Conservation (phyloP, 257 asterid genomes). For the Misopates orontium region DNA sequence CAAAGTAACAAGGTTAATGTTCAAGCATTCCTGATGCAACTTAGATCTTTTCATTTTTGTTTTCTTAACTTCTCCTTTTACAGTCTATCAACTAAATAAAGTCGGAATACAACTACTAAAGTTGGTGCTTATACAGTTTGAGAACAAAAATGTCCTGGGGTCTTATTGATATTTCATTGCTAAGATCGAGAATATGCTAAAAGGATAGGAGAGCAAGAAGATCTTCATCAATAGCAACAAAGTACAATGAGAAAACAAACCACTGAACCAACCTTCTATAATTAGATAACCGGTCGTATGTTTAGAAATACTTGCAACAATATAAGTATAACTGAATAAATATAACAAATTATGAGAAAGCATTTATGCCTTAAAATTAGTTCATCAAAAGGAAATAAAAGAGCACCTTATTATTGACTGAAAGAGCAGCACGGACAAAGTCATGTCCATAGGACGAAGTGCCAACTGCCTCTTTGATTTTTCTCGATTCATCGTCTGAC, state of each 20-base stretch:
- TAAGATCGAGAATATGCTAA: no score
- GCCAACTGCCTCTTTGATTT: conserved; percentile 70
- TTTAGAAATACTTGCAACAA: conserved; percentile 9
- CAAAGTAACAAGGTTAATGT: no score
- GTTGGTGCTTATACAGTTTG: no score
- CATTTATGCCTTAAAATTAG: conserved; percentile 15
- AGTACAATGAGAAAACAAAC: neutral
- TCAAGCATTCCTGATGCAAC: no score
- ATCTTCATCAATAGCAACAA: no score
- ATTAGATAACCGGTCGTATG: conserved; percentile 16
- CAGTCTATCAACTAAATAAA: no score
- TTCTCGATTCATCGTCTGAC: conserved; percentile 69
- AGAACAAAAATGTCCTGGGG: no score
- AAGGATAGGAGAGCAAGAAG: no score
- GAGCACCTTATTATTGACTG: conserved; percentile 71
- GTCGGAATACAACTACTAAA: no score
- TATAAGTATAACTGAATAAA: neutral
- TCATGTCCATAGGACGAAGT: conserved; percentile 75
- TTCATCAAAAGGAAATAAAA: neutral
- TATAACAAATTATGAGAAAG: conserved; percentile 4
- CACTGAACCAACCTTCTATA: neutral
- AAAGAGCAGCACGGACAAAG: conserved; percentile 91
- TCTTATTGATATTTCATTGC: no score
- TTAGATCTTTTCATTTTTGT: no score
- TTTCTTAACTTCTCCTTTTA: no score